A percentile compares a stretch with the other conserved stretches of the same genome.
Evolutionary conservation across 2,329 filamentous ascomycete genomes (phyloP).

Genomic region (Penicillium sp.): DNA sequence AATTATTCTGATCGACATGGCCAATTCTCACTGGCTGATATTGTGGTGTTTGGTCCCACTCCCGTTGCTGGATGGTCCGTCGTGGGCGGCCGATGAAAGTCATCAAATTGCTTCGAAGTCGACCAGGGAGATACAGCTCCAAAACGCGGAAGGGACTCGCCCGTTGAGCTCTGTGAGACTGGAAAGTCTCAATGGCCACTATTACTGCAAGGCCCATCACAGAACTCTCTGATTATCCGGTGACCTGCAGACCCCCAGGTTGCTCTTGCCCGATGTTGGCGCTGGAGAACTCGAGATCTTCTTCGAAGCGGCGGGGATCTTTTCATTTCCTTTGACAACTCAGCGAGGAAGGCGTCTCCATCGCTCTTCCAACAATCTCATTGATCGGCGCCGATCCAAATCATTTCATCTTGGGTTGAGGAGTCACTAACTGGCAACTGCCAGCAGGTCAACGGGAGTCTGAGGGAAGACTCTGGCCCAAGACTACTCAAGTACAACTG

Average conservation of each 20-base stretch:
- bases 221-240: neutral
- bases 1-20: conserved; percentile 20
- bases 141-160: neutral
- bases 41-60: conserved; percentile 1
- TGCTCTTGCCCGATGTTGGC: conserved; percentile 1
- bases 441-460: neutral
- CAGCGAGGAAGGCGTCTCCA: neutral
- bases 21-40: conserved; percentile 13
- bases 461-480: neutral
- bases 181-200: neutral
- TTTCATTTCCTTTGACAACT: neutral
- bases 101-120: neutral
- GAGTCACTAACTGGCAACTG: neutral
- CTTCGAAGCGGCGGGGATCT: neutral
- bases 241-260: neutral
- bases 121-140: neutral
- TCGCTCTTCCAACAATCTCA: neutral
- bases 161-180: neutral
- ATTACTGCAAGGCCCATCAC: neutral
- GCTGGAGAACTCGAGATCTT: neutral
- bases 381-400: conserved; percentile 14
- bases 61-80: conserved; percentile 13
- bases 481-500: no score
- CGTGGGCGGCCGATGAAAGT: neutral
- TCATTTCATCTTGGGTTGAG: neutral